Percentiles rank a stretch among this genome's conserved stretches.
Evolutionary conservation across 345 rosid genomes (phyloP).

Genomic region (Boechera stricta): DNA sequence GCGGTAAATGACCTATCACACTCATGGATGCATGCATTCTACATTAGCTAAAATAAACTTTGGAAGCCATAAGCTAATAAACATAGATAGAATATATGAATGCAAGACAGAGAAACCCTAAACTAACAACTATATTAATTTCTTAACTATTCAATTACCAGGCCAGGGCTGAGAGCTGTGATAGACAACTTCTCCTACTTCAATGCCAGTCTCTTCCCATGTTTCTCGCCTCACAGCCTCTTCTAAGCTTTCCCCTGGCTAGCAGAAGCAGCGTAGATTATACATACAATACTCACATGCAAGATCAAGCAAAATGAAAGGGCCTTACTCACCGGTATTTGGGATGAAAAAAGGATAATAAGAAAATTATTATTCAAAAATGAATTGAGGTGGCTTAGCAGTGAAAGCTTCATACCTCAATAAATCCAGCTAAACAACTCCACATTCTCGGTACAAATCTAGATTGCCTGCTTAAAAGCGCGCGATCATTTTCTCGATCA

Average conservation of each 20-base stretch:
- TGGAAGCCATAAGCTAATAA: not conserved
- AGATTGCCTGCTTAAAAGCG: conserved; percentile 80
- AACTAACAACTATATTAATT: not conserved
- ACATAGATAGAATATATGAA: not conserved
- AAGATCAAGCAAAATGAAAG: not conserved
- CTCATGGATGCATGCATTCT: not conserved
- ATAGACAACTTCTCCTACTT: conserved; percentile 90
- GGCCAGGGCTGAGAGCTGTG: conserved; percentile 99
- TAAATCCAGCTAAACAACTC: conserved; percentile 96
- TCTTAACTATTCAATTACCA: conserved; percentile 52
- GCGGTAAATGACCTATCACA: not conserved
- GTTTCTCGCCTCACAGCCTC: conserved; percentile 98
- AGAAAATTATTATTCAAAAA: not conserved
- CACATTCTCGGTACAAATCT: conserved; percentile 94
- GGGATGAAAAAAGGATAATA: not conserved
- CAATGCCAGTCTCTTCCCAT: conserved; percentile 92
- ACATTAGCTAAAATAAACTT: not conserved
- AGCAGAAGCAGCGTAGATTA: conserved; percentile 39
- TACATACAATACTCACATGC: not conserved
- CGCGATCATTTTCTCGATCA: conserved; percentile 83
- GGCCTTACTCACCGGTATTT: not conserved
- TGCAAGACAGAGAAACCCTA: not conserved
- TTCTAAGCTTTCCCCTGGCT: conserved; percentile 99
- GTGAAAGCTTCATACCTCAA: conserved; percentile 61
- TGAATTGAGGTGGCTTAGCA: conserved; percentile 17